Evolutionary conservation across 345 rosid genomes (phyloP).

Genomic region (Toxicodendron radicans): DNA sequence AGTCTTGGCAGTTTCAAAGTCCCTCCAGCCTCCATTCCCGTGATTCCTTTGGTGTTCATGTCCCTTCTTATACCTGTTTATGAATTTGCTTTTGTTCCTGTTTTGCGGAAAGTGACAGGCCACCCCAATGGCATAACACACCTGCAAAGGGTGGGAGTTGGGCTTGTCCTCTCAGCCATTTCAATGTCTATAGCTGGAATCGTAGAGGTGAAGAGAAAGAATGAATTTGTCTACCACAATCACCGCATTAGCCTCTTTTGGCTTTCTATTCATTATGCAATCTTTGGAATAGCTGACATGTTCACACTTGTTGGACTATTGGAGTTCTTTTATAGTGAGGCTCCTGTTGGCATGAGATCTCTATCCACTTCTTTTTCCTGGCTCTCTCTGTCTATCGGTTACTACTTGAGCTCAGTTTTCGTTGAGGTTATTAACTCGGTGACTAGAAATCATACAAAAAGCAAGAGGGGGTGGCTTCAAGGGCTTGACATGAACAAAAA

Average conservation of each 20-base stretch:
- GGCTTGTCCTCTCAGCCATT: conserved; percentile 38
- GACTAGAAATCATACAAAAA: conserved; percentile 3
- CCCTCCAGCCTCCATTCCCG: conserved; percentile 33
- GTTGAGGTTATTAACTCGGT: conserved; percentile 23
- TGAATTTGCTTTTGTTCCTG: conserved; percentile 32
- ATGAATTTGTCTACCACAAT: conserved; percentile 18
- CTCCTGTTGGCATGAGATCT: conserved; percentile 36
- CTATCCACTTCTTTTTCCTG: conserved; percentile 38
- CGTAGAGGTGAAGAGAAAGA: conserved; percentile 34
- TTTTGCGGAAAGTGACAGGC: conserved; percentile 32
- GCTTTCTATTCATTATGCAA: conserved; percentile 35
- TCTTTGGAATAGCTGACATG: conserved; percentile 42
- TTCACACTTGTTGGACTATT: conserved; percentile 37
- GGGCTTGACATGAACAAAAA: conserved; percentile 28
- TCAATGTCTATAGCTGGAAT: conserved; percentile 35
- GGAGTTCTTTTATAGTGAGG: conserved; percentile 42
- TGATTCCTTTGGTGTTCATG: conserved; percentile 43
- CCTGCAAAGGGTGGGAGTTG: conserved; percentile 36
- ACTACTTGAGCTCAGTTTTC: conserved; percentile 32
- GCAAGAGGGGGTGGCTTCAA: conserved; percentile 31
- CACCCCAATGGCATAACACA: conserved; percentile 34
- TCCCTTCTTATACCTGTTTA: conserved; percentile 34
- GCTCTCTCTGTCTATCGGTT: conserved; percentile 35
- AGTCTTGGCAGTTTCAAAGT: conserved; percentile 24
- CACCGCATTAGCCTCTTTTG: conserved; percentile 33